Conservation (phyloP, 257 asterid genomes). For the Solanum neorickii region DNA sequence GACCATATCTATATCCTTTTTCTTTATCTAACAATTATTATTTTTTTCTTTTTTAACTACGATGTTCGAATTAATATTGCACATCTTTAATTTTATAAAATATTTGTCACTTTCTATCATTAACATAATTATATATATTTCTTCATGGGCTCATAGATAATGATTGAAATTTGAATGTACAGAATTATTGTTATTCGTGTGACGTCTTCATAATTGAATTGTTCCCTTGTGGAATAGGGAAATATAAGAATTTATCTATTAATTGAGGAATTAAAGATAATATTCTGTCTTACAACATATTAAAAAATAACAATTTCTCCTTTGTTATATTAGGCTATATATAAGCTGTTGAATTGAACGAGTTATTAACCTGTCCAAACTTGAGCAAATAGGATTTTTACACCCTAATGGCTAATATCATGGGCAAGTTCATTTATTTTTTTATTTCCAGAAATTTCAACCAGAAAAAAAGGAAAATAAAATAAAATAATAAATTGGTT, state of each 20-base stretch:
- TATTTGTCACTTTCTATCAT: background rate
- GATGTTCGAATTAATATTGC: background rate
- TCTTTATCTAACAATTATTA: background rate
- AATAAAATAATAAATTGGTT: background rate
- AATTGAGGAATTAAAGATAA: background rate
- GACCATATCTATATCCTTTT: background rate
- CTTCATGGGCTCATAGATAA: background rate
- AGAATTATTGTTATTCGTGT: background rate
- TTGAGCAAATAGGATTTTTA: background rate
- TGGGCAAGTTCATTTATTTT: background rate
- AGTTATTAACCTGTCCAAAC: background rate
- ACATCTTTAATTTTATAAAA: accelerated
- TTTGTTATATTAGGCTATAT: background rate
- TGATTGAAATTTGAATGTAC: background rate
- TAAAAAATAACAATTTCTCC: background rate
- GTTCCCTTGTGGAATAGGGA: background rate
- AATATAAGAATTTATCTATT: background rate
- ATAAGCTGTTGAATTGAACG: background rate
- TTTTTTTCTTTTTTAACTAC: too few species aligned
- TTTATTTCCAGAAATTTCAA: background rate
- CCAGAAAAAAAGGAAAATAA: background rate
- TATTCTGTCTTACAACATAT: background rate
- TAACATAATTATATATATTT: background rate
- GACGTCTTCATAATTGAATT: background rate
- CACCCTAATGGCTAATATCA: background rate